These are phyloP conservation scores for Plantago elongata DNA, from an alignment of 257 asterid genomes.

Conservation along the genomic window DNA sequence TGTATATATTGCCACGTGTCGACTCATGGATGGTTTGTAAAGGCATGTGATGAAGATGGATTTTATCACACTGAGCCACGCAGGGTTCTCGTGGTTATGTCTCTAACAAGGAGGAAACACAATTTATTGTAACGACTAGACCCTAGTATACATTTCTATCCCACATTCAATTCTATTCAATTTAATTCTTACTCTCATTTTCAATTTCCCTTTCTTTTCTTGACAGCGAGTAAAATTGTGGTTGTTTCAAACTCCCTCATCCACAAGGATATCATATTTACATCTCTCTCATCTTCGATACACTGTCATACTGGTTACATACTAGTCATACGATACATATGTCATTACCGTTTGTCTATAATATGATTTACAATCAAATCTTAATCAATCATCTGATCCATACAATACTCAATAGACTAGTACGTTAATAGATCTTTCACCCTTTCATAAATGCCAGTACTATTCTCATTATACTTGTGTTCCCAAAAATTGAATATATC, in stretches of 20 bases:
- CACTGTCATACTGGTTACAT: slow-evolving; percentile 20
- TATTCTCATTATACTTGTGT: no score
- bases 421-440: no score
- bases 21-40: slow-evolving; percentile 28
- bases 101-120: slow-evolving; percentile 54
- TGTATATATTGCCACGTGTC: slow-evolving; percentile 46
- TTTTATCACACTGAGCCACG: slow-evolving; percentile 36
- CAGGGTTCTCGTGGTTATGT: slow-evolving; percentile 70
- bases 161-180: slow-evolving; percentile 13
- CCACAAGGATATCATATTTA: no score
- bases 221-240: no score
- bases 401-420: no score
- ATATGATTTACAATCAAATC: neutral
- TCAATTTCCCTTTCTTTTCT: no score
- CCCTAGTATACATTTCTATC: slow-evolving; percentile 26
- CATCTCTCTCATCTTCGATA: neutral
- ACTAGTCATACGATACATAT: slow-evolving; percentile 31
- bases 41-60: slow-evolving; percentile 52
- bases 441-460: no score
- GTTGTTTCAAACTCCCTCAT: no score
- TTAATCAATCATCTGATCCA: neutral
- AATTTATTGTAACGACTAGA: slow-evolving; percentile 28
- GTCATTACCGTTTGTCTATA: slow-evolving; percentile 17
- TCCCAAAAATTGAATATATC: no score
- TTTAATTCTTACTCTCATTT: neutral